Evolutionary conservation across 352 stramenopile genomes (phyloP).

Genomic region (Nothophytophthora sp.): DNA sequence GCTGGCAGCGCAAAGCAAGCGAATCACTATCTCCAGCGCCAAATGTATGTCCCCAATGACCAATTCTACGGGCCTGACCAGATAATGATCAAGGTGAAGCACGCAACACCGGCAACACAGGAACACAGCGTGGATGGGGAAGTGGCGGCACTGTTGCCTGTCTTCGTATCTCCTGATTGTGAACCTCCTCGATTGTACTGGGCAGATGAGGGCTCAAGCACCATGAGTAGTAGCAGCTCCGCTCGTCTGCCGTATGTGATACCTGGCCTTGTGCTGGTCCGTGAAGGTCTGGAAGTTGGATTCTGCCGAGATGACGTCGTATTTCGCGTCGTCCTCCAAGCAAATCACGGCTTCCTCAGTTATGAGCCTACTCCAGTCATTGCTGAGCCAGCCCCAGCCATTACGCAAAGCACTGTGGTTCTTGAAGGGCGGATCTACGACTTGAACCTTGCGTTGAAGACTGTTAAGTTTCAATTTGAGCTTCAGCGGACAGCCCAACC

Average conservation of each 20-base stretch:
- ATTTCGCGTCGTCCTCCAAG: constrained; percentile 10
- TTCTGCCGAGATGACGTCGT: constrained; percentile 24
- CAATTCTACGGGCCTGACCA: constrained; percentile 45
- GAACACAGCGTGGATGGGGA: neutral
- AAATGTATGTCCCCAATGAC: constrained; percentile 27
- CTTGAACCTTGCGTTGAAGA: constrained; percentile 14
- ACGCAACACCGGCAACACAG: neutral
- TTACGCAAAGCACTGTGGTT: neutral
- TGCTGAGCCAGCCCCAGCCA: neutral
- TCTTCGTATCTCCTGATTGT: constrained; percentile 15
- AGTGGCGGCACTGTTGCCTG: constrained; percentile 9
- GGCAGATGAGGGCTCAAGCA: constrained; percentile 7
- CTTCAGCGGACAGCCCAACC: neutral
- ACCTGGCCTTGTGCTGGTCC: constrained; percentile 10
- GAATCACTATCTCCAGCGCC: constrained; percentile 15
- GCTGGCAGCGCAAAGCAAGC: constrained; percentile 5
- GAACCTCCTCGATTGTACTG: constrained; percentile 7
- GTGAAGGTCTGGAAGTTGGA: constrained; percentile 24
- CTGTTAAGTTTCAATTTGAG: constrained; percentile 20
- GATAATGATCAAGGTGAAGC: constrained; percentile 30
- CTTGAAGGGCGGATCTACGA: constrained; percentile 18
- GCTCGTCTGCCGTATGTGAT: constrained; percentile 1
- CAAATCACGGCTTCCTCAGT: constrained; percentile 6
- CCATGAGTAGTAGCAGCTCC: constrained; percentile 1
- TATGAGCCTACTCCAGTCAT: neutral